Base-by-base conservation (phyloP, 345 rosid genomes). In the Syzygium oleosum region DNA sequence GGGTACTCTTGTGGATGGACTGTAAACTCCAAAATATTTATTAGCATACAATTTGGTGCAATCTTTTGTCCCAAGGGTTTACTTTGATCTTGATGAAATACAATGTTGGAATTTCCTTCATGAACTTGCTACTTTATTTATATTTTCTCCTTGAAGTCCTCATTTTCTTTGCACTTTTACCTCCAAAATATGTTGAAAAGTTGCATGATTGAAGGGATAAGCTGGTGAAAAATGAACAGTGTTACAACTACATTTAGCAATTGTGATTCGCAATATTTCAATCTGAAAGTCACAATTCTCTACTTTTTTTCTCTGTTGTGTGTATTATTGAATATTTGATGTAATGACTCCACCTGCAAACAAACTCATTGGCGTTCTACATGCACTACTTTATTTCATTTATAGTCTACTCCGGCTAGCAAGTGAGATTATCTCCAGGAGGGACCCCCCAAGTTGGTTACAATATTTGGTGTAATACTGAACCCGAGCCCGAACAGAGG, bases 381-480 rank as follows among this genome's bases (percentile, higher is more conserved):
- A 11, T 6, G 5, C 6, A 2, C 43, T 1, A 65, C 78, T 65
- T 65, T 17, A 34, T 63, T 59, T 59, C 31, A 27, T 12, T 12
- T 2, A 12, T 13, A 8, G 34, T 52, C 84, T 21, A 17, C 31
- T 38, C 27, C 21, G 52, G 22, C 88, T 93, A 95, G 87, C 95
- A 94, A 43, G 90, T 88, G 89, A 94, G 94, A 73, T 95, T 94
- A 77, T 89, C 88, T 31, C 94, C 94, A 1, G 94, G 91, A 63
- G 91, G 88, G 84, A 94, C 97, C 5, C 97, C 5, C 90, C 93
- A 12, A 94, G 54, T 84, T 91, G 90, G 58, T 86, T 88, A 77
- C 96, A 92, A 46, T 94, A 92, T 21, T 92, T 63, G 0, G 89
- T 91, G 84, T 94, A 94, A 90, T 93, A 93, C 52, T 87, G 59